Base-by-base conservation (phyloP, 139 green algal genomes). In the Chlorella sorokiniana region DNA sequence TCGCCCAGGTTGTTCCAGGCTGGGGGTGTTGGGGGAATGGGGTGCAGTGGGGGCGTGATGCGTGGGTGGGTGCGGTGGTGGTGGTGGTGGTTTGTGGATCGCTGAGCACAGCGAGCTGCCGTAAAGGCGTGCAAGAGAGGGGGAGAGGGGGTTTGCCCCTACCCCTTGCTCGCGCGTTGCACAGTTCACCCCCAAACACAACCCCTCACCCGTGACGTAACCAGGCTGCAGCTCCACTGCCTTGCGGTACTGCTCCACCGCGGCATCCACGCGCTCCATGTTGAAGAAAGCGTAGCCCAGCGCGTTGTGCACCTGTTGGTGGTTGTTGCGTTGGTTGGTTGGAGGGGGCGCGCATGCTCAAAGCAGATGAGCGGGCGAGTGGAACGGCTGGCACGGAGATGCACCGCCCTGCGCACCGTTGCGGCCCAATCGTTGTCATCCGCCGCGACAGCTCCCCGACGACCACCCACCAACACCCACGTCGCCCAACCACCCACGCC, bases 1-100 rank as follows among this genome's bases (percentile, higher is more conserved):
- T 99, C 95, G 8, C 95, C 97, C 69, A 99, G 90, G 88, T 99
- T 99, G 90, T 99, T 99, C 96, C 96, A 98, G 22, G 95, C 96
- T 7, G 93, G 98, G 41, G 97, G 92, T 83, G 97, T 98, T 8
- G 81, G 82, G 27, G 89, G 20, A n/a, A n/a, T 10, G 23, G n/a
- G n/a, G n/a, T n/a, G 56, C 56, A n/a, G 56, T 6, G n/a, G 23
- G 16, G 23, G 18, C 29, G 10, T 65, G n/a, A 65, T n/a, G 56
- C 29, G 6, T 65, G 56, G 56, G 56, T 22, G 56, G 31, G 33
- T 27, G 16, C 22, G 52, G 52, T 29, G 10, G 52, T 11, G 10
- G 52, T 62, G 52, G 10, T 22, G 52, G 8, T 11, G 8, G 52
- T 11, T 20, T 62, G 52, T 23, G 52, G 29, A 23, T 11, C 29